Conservation (phyloP, 441 rosid species). For the Gossypium schwendimanii region DNA sequence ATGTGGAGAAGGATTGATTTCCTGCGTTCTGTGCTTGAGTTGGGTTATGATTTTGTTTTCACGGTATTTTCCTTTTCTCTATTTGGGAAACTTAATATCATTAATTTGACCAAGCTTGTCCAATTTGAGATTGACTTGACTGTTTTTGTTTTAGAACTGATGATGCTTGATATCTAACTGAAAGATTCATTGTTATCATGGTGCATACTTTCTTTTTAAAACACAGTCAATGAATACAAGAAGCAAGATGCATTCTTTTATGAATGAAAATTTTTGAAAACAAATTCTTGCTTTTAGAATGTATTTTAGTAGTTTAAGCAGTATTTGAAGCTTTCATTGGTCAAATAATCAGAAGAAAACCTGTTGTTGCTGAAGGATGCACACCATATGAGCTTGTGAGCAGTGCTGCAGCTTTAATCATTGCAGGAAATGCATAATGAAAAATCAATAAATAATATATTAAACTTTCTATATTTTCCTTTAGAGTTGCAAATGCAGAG, state of each 20-base stretch:
- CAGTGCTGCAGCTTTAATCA: neutral
- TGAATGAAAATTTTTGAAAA: neutral
- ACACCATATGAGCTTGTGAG: neutral
- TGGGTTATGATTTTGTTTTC: constrained; percentile 80
- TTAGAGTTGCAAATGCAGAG: neutral
- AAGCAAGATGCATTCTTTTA: neutral
- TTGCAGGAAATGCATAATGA: neutral
- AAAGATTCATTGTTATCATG: neutral
- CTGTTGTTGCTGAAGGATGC: neutral
- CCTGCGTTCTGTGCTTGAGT: constrained; percentile 55
- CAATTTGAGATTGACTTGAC: neutral
- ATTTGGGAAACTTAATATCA: neutral
- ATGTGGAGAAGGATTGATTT: constrained; percentile 88
- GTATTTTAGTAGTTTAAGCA: neutral
- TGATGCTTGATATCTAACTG: neutral
- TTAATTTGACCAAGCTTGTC: neutral
- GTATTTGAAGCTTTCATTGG: neutral
- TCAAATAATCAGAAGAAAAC: neutral
- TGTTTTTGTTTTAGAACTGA: neutral
- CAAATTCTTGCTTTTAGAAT: neutral
- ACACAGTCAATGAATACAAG: neutral
- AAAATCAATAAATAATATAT: neutral
- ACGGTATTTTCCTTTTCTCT: constrained; percentile 40
- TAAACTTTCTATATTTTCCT: neutral
- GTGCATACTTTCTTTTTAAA: neutral